Base-by-base conservation (phyloP, 1,284 basidiomycete species). In the Apiotrichum laibachii region DNA sequence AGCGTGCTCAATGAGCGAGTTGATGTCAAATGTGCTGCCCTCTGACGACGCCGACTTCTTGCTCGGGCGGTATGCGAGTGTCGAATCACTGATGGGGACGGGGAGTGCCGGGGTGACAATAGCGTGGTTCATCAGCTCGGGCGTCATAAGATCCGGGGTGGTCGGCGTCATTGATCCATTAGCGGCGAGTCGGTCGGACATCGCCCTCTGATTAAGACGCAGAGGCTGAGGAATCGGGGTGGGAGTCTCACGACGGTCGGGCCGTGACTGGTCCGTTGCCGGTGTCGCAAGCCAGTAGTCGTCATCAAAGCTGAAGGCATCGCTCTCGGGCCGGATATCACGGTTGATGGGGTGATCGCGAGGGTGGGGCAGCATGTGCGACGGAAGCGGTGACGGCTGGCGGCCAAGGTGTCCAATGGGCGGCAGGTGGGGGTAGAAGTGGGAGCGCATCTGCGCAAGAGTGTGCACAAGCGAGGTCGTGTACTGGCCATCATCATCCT, bases 271-370 rank as follows among this genome's bases (percentile, higher is more conserved):
- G 7, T 18, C 11, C 6, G n/a, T 13, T 11, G n/a, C 8, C 19
- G 49, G 49, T 4, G 34, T 39, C 9, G 37, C 37, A 19, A 50
- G 49, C 49, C 49, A 50, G 19, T 50, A 50, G 21, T 50, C 49
- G 13, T 26, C 49, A n/a, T 50, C 49, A 39, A 50, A 50, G 35
- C 12, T 40, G 22, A 50, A 50, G 2, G 49, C 49, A 26, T 50
- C 49, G 37, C 49, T 50, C 31, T 50, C 49, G n/a, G 49, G 49
- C 8, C 49, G 49, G 1, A 33, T 2, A 7, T 31, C 15, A 12
- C 13, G 45, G 19, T 33, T 15, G 26, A 46, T 18, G 2, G 45
- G 26, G 26, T 7, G 26, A 16, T 13, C 22, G 22, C 13, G 45
- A 16, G 16, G 22, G 26, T 31, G 26, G 26, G 26, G 26, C 26